Evolutionary conservation across 2,329 filamentous ascomycete species (phyloP).

Genomic region (Fusarium circinatum): DNA sequence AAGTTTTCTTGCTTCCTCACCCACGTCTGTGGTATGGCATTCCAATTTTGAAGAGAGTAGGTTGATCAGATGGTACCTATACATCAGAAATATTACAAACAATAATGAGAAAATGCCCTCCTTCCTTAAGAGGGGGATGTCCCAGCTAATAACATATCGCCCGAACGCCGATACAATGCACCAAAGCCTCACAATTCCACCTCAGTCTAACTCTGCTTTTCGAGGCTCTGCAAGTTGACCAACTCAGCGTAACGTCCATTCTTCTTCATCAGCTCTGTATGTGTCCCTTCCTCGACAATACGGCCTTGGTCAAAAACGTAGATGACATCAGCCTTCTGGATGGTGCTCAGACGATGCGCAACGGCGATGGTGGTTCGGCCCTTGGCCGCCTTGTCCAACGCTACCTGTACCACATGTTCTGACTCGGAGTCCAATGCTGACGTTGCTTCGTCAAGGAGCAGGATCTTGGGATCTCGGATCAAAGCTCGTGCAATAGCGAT

Average conservation of each 20-base stretch:
- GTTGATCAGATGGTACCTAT: conserved; percentile 1
- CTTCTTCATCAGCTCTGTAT: conserved; percentile 75
- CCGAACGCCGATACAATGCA: conserved; percentile 32
- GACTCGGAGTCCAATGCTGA: conserved; percentile 79
- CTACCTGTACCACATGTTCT: conserved; percentile 83
- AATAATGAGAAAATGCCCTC: background rate
- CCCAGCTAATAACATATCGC: conserved; percentile 2
- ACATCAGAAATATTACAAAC: conserved; percentile 20
- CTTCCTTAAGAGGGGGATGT: conserved; percentile 1
- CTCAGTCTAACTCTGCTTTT: conserved; percentile 58
- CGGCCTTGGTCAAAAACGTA: conserved; percentile 95
- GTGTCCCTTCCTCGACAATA: conserved; percentile 86
- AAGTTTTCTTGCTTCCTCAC: background rate
- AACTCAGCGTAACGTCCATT: conserved; percentile 81
- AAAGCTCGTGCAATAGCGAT: conserved; percentile 92
- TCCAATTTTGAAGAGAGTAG: conserved; percentile 7
- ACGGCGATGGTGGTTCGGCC: conserved; percentile 93
- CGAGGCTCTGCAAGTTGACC: conserved; percentile 82
- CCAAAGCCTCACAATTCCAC: background rate
- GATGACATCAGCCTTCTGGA: conserved; percentile 93
- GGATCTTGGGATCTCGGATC: conserved; percentile 87
- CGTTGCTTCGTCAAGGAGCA: conserved; percentile 86
- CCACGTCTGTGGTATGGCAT: background rate
- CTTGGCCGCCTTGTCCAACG: conserved; percentile 83
- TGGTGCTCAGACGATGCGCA: conserved; percentile 89